Evolutionary conservation across 108 stramenopile species (phyloP), one percentile per base, ranked within the genome.

Genomic region (Fistulifera pelliculosa): DNA sequence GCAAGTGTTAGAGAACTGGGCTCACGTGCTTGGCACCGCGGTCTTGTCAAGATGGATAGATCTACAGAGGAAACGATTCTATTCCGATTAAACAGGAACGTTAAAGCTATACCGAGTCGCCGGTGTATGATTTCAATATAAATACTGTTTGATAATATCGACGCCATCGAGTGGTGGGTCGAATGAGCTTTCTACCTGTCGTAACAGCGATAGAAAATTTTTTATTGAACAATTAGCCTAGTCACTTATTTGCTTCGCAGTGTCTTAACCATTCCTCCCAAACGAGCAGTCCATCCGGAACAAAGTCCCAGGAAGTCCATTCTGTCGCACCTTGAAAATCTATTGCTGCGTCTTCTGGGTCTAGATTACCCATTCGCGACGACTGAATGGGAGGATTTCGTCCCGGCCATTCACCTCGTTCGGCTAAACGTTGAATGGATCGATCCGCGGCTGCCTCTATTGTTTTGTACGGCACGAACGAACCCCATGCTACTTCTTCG

Each of bases 401-500:
- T 35, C 81, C 85, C 11, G 85, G 85, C 85, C 85, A 87, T 11
- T 26, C 24, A 11, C 58, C 35, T 8, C 14, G 15, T 24, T 65
- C 27, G 12, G 58, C 65, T 26, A 79, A 44, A 41, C 87, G 61
- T 42, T 83, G 51, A 6, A 84, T 82, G 17, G 81, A 82, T 25
- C 66, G 45, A 31, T 64, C 52, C 6, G 73, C 83, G 10, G 83
- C 60, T 25, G 57, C 59, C 24, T 61, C 47, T 12, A 85, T 70
- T 21, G 64, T 31, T n/a, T 63, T 52, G 45, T 85, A 89, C 6
- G 73, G 64, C 13, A 84, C 76, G 64, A 80, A 89, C 1, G 62
- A 66, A 17, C 87, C 87, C 87, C 83, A 89, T 18, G 77, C 75
- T 10, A 89, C 87, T 56, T 89, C 87, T 69, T 89, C 87, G 52